Conservation (phyloP, 352 stramenopile genomes). For the Vaucheria bursata region DNA sequence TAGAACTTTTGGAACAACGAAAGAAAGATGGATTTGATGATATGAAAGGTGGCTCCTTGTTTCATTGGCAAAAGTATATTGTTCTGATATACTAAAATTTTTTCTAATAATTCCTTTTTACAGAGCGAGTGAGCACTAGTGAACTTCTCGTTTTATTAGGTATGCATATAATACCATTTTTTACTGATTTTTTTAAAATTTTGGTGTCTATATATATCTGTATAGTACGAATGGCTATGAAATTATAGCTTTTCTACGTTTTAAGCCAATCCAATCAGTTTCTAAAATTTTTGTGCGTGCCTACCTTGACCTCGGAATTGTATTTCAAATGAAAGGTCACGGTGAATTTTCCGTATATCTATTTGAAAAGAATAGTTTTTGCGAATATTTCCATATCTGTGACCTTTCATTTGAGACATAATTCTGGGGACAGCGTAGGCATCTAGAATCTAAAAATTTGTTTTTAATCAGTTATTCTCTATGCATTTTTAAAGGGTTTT, state of each 20-base stretch:
- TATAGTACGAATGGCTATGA: too few relatives aligned
- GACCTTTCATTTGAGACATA: background rate
- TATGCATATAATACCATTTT: background rate
- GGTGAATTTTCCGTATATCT: background rate
- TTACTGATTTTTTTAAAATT: background rate
- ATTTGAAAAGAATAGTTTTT: background rate
- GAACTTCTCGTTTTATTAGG: too few relatives aligned
- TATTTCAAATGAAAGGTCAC: background rate
- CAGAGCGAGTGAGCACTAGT: background rate
- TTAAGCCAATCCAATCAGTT: too few relatives aligned
- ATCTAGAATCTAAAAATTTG: background rate
- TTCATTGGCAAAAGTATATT: background rate
- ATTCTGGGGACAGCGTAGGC: too few relatives aligned
- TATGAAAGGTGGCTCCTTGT: background rate
- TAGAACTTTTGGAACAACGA: slow-evolving; percentile 4
- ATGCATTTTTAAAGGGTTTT: background rate
- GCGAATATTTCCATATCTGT: background rate
- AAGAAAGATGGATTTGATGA: slow-evolving; percentile 8
- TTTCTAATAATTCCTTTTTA: background rate
- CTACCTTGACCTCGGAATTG: too few relatives aligned
- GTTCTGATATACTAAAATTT: background rate
- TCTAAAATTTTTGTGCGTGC: too few relatives aligned
- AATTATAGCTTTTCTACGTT: too few relatives aligned
- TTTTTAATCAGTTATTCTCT: background rate
- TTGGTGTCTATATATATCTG: background rate